Percentiles rank a stretch among this genome's conserved stretches.
Evolutionary conservation across 768 basidiomycete species (phyloP).

Genomic region (Hericium coralloides): DNA sequence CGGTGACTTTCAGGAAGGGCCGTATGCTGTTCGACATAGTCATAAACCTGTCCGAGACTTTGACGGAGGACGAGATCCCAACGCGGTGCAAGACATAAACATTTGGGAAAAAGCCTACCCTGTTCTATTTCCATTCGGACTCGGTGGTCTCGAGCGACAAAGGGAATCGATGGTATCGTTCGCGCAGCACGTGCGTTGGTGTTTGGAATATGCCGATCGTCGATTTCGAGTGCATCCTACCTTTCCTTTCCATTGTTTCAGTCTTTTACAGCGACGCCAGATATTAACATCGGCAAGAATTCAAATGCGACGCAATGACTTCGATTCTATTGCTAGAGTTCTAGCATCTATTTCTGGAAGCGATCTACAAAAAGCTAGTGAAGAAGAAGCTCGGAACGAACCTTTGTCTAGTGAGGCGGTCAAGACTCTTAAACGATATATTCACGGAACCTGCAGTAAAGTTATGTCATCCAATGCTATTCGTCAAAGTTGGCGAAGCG

Average conservation of each 20-base stretch:
- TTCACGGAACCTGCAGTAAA: conserved; percentile 9
- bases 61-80: not conserved
- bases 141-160: conserved; percentile 17
- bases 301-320: too few relatives aligned
- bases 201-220: too few relatives aligned
- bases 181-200: too few relatives aligned
- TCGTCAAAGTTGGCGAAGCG: conserved; percentile 15
- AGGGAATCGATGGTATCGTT: too few relatives aligned
- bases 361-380: too few relatives aligned
- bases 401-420: conserved; percentile 5
- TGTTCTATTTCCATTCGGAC: conserved; percentile 17
- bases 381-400: conserved; percentile 21
- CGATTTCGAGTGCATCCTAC: too few relatives aligned
- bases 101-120: conserved; percentile 13
- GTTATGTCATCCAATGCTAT: conserved; percentile 13
- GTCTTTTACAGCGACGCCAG: too few relatives aligned
- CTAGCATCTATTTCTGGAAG: too few relatives aligned
- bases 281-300: too few relatives aligned
- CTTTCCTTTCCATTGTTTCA: too few relatives aligned
- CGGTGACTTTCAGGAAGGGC: conserved; percentile 16
- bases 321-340: too few relatives aligned
- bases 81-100: not conserved
- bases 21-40: conserved; percentile 18
- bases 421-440: conserved; percentile 5
- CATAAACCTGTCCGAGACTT: conserved; percentile 11